These are phyloP conservation scores for Astragalus membranaceus DNA, from an alignment of 306 rosid species.

Conservation along the genomic window DNA sequence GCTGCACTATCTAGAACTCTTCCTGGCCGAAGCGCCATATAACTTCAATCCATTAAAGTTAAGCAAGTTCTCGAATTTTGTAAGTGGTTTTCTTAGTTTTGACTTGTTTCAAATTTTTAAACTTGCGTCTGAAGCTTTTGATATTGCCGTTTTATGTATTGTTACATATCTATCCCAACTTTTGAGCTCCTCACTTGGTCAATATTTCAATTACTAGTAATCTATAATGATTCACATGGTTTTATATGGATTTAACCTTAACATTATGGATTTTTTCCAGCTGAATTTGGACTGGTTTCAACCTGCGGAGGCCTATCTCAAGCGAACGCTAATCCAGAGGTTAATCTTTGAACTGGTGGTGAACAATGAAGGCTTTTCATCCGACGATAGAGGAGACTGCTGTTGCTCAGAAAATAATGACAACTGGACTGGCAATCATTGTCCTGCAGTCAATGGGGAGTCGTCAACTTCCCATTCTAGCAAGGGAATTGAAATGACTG, in stretches of 20 bases:
- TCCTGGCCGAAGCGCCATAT: slow-evolving; percentile 56
- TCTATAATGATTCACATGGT: too few relatives aligned
- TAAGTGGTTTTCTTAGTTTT: slow-evolving; percentile 38
- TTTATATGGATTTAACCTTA: neutral
- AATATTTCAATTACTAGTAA: too few relatives aligned
- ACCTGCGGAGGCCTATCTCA: slow-evolving; percentile 66
- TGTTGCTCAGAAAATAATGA: slow-evolving; percentile 21
- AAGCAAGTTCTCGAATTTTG: slow-evolving; percentile 54
- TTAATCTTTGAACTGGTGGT: slow-evolving; percentile 50
- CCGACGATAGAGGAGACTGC: slow-evolving; percentile 33
- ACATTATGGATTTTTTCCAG: slow-evolving; percentile 30
- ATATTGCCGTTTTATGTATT: neutral
- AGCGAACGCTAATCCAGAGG: slow-evolving; percentile 62
- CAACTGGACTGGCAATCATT: slow-evolving; percentile 26
- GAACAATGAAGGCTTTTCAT: slow-evolving; percentile 31
- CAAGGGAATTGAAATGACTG: slow-evolving; percentile 47
- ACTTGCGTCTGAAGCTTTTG: neutral
- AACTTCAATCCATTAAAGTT: slow-evolving; percentile 56
- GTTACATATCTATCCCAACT: neutral
- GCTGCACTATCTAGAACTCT: slow-evolving; percentile 75
- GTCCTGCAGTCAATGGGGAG: slow-evolving; percentile 31
- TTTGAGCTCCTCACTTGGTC: neutral
- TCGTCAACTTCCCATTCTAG: slow-evolving; percentile 35
- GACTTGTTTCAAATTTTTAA: neutral
- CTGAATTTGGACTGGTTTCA: slow-evolving; percentile 70